Percentiles rank a stretch among this genome's conserved stretches.
Conservation (phyloP, 2,329 filamentous ascomycete genomes). For the Pyricularia grisea region DNA sequence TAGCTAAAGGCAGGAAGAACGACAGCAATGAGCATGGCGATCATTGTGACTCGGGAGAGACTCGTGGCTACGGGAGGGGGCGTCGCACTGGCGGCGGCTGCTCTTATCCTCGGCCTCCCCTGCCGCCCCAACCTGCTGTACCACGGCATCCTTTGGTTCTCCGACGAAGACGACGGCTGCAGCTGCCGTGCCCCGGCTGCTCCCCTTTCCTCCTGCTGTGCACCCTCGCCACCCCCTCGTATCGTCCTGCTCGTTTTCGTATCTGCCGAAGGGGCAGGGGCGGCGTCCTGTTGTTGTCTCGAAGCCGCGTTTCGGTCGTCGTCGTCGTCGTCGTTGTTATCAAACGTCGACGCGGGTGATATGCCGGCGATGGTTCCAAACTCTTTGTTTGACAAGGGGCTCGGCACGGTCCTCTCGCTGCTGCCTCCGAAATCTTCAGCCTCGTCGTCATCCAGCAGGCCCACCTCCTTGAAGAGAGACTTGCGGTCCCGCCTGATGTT, state of each 20-base stretch:
- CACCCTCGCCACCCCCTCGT: neutral
- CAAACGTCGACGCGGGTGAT: neutral
- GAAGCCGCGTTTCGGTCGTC: neutral
- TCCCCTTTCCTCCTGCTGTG: conserved; percentile 2
- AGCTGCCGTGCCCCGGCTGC: neutral
- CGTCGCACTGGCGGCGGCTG: conserved; percentile 25
- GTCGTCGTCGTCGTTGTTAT: neutral
- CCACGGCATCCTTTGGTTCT: conserved; percentile 24
- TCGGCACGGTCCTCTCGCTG: conserved; percentile 10
- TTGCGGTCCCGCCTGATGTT: conserved; percentile 39
- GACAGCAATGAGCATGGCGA: conserved; percentile 39
- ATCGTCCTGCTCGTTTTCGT: neutral
- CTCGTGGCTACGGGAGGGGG: conserved; percentile 30
- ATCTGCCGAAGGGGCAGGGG: neutral
- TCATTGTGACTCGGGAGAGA: conserved; percentile 34
- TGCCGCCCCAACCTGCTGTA: conserved; percentile 30
- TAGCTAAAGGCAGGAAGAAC: conserved; percentile 37
- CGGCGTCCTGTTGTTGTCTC: neutral
- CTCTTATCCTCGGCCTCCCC: conserved; percentile 31
- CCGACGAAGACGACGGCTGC: conserved; percentile 7
- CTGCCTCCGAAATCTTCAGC: conserved; percentile 9
- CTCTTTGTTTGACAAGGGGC: neutral
- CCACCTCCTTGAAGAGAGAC: conserved; percentile 43
- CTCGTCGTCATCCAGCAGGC: conserved; percentile 25
- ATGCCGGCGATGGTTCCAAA: neutral